A percentile compares a stretch with the other conserved stretches of the same genome.
phyloP scores from a whole-genome alignment of 352 stramenopile genomes.

The Phytophthora boehmeriae region DNA sequence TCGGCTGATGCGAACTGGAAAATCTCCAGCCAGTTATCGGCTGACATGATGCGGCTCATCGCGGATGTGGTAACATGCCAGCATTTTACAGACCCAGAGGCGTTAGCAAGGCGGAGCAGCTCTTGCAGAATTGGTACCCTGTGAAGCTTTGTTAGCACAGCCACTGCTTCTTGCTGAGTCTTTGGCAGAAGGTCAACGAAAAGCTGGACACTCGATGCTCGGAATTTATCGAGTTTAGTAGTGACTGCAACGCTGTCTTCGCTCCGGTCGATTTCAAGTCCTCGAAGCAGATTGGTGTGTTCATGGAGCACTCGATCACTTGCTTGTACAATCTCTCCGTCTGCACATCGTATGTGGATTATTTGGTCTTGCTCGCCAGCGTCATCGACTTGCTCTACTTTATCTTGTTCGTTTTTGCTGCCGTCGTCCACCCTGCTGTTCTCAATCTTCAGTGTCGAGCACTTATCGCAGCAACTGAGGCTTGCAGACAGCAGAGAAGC shows the following conservation, averaged over 20 bases:
- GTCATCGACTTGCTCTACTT: not conserved
- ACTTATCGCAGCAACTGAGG: constrained; percentile 36
- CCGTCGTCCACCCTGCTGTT: constrained; percentile 3
- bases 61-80: constrained; percentile 47
- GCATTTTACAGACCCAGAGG: constrained; percentile 23
- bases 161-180: constrained; percentile 20
- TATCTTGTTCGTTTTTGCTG: constrained; percentile 9
- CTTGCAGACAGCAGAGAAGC: constrained; percentile 29
- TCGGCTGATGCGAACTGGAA: constrained; percentile 32
- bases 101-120: constrained; percentile 30
- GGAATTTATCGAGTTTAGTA: constrained; percentile 7
- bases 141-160: constrained; percentile 11
- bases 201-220: constrained; percentile 11
- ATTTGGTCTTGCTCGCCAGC: constrained; percentile 12
- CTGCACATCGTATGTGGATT: constrained; percentile 22
- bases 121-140: constrained; percentile 16
- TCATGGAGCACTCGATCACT: constrained; percentile 10
- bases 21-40: constrained; percentile 29
- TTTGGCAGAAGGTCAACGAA: constrained; percentile 21
- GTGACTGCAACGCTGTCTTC: not conserved
- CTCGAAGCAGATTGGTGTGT: constrained; percentile 27
- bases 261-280: constrained; percentile 11
- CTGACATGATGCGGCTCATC: constrained; percentile 34
- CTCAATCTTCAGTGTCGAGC: constrained; percentile 50
- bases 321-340: constrained; percentile 15